These are phyloP conservation scores for Kandelia obovata DNA, from an alignment of 345 rosid species.

Conservation along the genomic window DNA sequence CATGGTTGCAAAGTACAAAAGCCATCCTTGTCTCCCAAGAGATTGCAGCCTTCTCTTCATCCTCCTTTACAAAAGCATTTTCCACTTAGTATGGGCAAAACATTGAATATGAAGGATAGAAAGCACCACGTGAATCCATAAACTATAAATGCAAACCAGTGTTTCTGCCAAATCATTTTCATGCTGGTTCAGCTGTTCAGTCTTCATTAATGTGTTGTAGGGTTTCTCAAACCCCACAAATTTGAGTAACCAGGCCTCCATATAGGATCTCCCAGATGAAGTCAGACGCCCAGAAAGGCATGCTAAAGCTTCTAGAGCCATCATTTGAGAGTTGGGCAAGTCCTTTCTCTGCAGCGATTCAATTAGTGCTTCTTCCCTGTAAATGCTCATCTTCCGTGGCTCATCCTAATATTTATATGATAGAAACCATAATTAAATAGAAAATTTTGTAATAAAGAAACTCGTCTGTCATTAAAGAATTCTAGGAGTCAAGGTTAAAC, in stretches of 20 bases:
- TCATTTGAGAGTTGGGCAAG: constrained; percentile 49
- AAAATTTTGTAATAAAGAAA: background rate
- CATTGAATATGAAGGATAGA: background rate
- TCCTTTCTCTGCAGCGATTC: constrained; percentile 56
- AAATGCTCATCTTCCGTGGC: constrained; percentile 75
- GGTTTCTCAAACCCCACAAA: constrained; percentile 54
- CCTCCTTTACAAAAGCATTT: constrained; percentile 31
- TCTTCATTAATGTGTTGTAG: constrained; percentile 42
- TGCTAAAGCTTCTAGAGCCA: constrained; percentile 45
- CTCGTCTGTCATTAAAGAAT: constrained; percentile 4
- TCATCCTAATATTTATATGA: constrained; percentile 37
- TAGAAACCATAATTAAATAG: constrained; percentile 7
- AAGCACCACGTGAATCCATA: background rate
- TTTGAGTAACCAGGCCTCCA: constrained; percentile 60
- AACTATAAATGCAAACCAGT: constrained; percentile 29
- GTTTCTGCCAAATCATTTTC: constrained; percentile 37
- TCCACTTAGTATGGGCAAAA: constrained; percentile 3
- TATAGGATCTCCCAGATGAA: constrained; percentile 40
- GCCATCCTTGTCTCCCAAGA: constrained; percentile 62
- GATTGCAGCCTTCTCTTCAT: constrained; percentile 46
- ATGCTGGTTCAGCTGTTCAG: constrained; percentile 24
- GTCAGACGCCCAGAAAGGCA: constrained; percentile 51
- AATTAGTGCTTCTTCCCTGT: constrained; percentile 65
- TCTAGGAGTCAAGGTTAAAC: constrained; percentile 26
- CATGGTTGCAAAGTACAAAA: constrained; percentile 60